Conservation (phyloP, 768 basidiomycete genomes). For the Coprinellus micaceus region DNA sequence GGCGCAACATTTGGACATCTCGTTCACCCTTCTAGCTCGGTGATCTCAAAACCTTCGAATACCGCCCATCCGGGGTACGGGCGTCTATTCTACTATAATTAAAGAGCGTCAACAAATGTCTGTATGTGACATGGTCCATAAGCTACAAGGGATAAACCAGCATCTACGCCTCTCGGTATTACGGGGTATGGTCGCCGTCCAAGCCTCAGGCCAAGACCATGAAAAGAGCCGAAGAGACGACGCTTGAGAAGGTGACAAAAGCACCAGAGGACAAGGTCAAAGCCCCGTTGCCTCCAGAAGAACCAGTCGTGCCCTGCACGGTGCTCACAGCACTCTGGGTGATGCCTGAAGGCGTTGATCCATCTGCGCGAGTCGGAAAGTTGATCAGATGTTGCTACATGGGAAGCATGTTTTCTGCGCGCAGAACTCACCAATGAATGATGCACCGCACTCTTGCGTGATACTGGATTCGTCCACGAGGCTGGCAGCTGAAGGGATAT, state of each 20-base stretch:
- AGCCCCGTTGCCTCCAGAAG: neutral
- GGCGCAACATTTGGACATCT: no score
- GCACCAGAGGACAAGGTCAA: conserved; percentile 3
- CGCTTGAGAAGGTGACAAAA: conserved; percentile 7
- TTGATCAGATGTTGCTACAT: neutral
- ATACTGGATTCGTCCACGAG: conserved; percentile 26
- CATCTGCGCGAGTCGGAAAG: conserved; percentile 28
- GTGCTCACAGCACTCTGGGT: conserved; percentile 25
- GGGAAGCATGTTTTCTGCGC: neutral
- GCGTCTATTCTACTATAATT: no score
- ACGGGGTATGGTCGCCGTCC: neutral
- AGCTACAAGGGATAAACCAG: no score
- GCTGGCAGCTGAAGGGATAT: conserved; percentile 33
- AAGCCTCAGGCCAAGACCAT: neutral
- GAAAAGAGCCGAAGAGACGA: conserved; percentile 6
- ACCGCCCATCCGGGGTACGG: no score
- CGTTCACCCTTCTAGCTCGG: no score
- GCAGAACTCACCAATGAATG: conserved; percentile 45
- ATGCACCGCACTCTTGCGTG: conserved; percentile 45
- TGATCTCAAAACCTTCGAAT: no score
- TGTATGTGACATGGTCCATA: no score
- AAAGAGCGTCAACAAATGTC: no score
- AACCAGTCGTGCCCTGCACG: neutral
- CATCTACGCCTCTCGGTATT: no score
- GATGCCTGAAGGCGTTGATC: conserved; percentile 33